Percentiles rank a stretch among this genome's conserved stretches.
Conservation (phyloP, 1,284 basidiomycete genomes). For the Boletus albobrunnescens region DNA sequence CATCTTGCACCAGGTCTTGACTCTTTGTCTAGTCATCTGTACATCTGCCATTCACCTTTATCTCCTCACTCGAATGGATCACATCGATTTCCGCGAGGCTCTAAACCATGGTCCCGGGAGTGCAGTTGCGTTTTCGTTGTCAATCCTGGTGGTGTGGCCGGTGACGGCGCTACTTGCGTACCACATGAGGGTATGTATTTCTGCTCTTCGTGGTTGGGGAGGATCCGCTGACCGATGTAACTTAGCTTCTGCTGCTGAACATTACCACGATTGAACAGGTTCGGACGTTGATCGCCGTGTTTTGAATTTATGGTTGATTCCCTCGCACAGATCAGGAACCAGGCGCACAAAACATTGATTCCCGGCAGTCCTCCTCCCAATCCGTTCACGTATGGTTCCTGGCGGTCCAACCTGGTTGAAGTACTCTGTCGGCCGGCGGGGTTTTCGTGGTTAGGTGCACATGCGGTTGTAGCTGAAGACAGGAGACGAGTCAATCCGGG, state of each 20-base stretch:
- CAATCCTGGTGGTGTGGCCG: slow-evolving; percentile 73
- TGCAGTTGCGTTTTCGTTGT: slow-evolving; percentile 71
- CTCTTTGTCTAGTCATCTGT: slow-evolving; percentile 70
- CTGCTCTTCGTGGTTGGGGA: neutral
- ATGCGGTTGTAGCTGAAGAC: slow-evolving; percentile 59
- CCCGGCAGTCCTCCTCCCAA: slow-evolving; percentile 65
- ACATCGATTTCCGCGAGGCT: slow-evolving; percentile 54
- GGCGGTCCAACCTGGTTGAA: slow-evolving; percentile 63
- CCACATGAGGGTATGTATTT: slow-evolving; percentile 71
- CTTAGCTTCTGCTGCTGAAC: slow-evolving; percentile 74
- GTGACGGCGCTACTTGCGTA: slow-evolving; percentile 76
- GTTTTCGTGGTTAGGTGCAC: slow-evolving; percentile 63
- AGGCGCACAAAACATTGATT: slow-evolving; percentile 67
- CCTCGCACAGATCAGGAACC: slow-evolving; percentile 60
- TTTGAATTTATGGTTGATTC: slow-evolving; percentile 12
- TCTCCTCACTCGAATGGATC: slow-evolving; percentile 54
- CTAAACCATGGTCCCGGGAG: slow-evolving; percentile 65
- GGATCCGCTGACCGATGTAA: slow-evolving; percentile 3
- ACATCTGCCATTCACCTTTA: slow-evolving; percentile 81
- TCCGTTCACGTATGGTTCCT: slow-evolving; percentile 73
- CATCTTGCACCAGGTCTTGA: slow-evolving; percentile 49
- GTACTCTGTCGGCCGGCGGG: slow-evolving; percentile 70
- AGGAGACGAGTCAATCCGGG: slow-evolving; percentile 64
- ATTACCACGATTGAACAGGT: slow-evolving; percentile 93
- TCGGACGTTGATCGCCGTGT: slow-evolving; percentile 26